Evolutionary conservation across 306 rosid genomes (phyloP).

Genomic region (Lathyrus oleraceus): DNA sequence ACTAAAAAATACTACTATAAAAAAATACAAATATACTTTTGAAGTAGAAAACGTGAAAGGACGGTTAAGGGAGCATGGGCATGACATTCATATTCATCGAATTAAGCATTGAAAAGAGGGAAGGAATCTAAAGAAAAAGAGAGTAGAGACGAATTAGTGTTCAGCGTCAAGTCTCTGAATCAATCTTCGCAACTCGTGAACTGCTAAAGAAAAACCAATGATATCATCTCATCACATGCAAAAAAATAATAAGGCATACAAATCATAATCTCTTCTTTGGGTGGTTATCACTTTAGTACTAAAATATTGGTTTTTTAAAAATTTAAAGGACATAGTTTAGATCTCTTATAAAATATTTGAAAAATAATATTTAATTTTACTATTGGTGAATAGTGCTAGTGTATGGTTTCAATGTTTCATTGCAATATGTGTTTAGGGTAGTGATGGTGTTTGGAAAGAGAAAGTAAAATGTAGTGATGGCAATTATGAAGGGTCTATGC

Average conservation of each 20-base stretch:
- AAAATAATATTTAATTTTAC: no score
- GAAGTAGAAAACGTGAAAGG: background rate
- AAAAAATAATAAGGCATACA: background rate
- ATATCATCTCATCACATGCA: background rate
- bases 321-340: no score
- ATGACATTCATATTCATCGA: background rate
- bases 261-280: background rate
- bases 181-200: background rate
- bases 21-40: background rate
- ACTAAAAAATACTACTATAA: no score
- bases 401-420: conserved; percentile 1
- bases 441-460: conserved; percentile 2
- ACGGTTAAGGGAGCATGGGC: background rate
- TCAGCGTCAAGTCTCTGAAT: background rate
- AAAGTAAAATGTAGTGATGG: conserved; percentile 28
- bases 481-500: conserved; percentile 32
- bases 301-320: no score
- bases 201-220: background rate
- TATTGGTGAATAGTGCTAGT: background rate
- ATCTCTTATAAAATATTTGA: no score
- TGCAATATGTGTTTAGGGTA: conserved; percentile 1
- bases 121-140: background rate
- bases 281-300: no score
- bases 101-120: background rate
- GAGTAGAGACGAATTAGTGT: conserved; percentile 2